These are phyloP conservation scores for Gynochthodes officinalis DNA, from an alignment of 257 asterid genomes.

Conservation along the genomic window DNA sequence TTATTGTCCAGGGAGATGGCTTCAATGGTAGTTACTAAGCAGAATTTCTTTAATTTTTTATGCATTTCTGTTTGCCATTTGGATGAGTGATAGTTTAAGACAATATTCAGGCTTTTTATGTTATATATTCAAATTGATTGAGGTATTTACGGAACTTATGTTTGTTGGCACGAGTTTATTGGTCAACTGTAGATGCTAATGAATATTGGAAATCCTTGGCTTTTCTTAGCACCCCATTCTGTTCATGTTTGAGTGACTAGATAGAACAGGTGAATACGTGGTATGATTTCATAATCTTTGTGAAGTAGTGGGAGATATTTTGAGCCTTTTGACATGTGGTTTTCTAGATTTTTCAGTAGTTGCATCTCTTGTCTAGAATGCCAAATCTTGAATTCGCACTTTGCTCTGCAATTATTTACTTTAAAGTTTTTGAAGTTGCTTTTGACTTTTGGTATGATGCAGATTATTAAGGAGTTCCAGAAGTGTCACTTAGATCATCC, in stretches of 20 bases:
- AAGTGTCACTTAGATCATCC: conserved; percentile 78
- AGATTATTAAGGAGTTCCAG: conserved; percentile 72
- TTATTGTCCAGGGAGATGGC: not conserved
- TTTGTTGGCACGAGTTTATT: not conserved
- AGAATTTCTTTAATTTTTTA: not conserved
- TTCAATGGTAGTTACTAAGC: not conserved
- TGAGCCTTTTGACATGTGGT: not conserved
- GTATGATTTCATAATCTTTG: not conserved
- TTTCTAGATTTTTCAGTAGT: not conserved
- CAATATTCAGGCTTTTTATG: not conserved
- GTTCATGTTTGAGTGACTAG: not conserved
- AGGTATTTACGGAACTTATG: not conserved
- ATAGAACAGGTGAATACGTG: not conserved
- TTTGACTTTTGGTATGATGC: conserved; percentile 16
- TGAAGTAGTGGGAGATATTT: not conserved
- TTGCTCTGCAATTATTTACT: not conserved
- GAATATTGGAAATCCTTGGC: not conserved
- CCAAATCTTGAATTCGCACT: not conserved
- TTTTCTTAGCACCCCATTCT: not conserved
- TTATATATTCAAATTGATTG: not conserved
- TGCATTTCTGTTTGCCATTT: not conserved
- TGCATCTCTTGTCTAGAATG: not conserved
- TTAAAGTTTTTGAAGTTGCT: not conserved
- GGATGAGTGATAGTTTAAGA: not conserved
- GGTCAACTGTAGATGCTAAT: not conserved